These are phyloP conservation scores for Diaporthe ilicicola DNA, from an alignment of 2,329 filamentous ascomycete genomes.

Conservation along the genomic window DNA sequence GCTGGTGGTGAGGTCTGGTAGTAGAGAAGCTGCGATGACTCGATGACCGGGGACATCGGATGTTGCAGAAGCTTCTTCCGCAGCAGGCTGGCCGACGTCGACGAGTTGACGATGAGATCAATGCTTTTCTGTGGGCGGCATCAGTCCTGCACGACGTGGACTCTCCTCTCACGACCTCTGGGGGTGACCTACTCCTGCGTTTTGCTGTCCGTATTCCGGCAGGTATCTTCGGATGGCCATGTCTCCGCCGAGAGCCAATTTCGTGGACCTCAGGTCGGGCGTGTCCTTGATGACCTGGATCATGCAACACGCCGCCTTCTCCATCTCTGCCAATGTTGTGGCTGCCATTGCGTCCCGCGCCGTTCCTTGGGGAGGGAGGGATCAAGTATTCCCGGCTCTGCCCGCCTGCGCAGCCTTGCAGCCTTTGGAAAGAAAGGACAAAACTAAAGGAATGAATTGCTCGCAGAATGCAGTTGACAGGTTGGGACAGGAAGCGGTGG, in stretches of 20 bases:
- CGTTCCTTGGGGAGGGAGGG: not conserved
- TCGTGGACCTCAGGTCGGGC: constrained; percentile 31
- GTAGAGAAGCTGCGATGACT: constrained; percentile 29
- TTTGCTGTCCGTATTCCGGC: constrained; percentile 19
- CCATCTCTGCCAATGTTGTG: constrained; percentile 26
- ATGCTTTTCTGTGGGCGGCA: constrained; percentile 25
- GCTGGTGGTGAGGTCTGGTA: constrained; percentile 30
- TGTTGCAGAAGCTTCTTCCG: constrained; percentile 33
- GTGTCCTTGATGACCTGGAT: constrained; percentile 34
- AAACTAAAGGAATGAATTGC: not conserved
- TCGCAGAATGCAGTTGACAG: not conserved
- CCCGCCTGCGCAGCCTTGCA: constrained; percentile 18
- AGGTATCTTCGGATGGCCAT: constrained; percentile 31
- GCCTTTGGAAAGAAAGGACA: not conserved
- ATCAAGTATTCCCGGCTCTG: not conserved
- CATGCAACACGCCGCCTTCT: constrained; percentile 30
- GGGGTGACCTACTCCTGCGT: constrained; percentile 26
- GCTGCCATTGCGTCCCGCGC: constrained; percentile 28
- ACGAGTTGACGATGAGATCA: constrained; percentile 32
- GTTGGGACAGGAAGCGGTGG: constrained; percentile 1
- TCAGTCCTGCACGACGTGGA: not conserved
- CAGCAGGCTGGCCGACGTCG: constrained; percentile 31
- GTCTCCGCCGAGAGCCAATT: constrained; percentile 29
- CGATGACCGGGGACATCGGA: constrained; percentile 29
- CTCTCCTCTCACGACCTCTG: not conserved